Conservation (phyloP, 768 basidiomycete species). For the Rhizopogon vesiculosus region DNA sequence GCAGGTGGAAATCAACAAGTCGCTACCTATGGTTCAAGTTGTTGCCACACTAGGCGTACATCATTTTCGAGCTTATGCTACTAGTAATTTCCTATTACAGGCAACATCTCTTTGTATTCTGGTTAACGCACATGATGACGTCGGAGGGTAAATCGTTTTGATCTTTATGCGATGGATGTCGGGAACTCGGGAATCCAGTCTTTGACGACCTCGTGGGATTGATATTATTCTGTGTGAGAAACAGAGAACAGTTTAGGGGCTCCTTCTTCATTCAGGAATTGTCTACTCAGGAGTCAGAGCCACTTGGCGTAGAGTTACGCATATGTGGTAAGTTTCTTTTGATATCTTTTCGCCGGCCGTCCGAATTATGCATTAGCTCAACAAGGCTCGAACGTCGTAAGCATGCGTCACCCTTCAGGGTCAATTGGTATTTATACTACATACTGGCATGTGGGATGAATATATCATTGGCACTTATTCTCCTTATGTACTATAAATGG, state of each 20-base stretch:
- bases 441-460: not conserved
- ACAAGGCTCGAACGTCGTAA: not conserved
- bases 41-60: too few relatives aligned
- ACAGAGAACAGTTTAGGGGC: too few relatives aligned
- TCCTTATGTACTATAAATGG: not conserved
- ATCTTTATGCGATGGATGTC: not conserved
- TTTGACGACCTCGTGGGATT: not conserved
- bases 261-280: too few relatives aligned
- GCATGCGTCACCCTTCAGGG: too few relatives aligned
- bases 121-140: not conserved
- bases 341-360: not conserved
- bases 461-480: not conserved
- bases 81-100: too few relatives aligned
- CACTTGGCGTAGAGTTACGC: too few relatives aligned
- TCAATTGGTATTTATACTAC: not conserved
- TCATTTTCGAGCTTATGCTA: too few relatives aligned
- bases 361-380: not conserved
- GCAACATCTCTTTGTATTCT: too few relatives aligned
- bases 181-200: not conserved
- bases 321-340: too few relatives aligned
- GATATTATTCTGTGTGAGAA: not conserved
- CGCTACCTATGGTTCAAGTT: not conserved
- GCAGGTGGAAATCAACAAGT: not conserved
- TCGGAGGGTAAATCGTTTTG: not conserved
- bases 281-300: too few relatives aligned